Evolutionary conservation across 2,329 filamentous ascomycete genomes (phyloP), one percentile per base, ranked within the genome.

Genomic region (Trichoderma brevicompactum): DNA sequence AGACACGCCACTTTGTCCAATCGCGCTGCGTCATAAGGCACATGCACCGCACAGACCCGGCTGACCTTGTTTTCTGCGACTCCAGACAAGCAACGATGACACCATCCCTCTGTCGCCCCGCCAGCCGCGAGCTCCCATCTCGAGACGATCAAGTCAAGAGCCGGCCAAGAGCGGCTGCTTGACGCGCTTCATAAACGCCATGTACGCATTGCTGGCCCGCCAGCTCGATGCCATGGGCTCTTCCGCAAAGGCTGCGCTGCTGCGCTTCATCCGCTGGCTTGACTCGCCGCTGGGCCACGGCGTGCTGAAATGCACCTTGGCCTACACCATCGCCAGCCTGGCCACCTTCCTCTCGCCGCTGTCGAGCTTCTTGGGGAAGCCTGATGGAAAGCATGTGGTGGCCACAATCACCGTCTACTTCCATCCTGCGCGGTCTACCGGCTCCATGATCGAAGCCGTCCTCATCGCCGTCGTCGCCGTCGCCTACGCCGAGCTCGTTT

Each of bases 391-490:
- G 74, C 93, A 96, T 77, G 88, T 96, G 73, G 92, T 96, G 64
- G 92, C 92, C 43, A 96, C 92, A 2, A 88, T 96, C 63, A 94
- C 91, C 0, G 92, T 96, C 7, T 97, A 96, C 74, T 97, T 96
- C 73, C 92, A 96, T 75, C 92, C 93, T 2, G 90, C 92, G 1
- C 84, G 93, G 66, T 91, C 91, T 17, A 86, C 89, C 19, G 93
- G 92, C 1, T 93, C 90, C 71, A 96, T 96, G 92, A 85, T 91
- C 65, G 90, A 96, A 76, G 92, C 92, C 2, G 85, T 89, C 12
- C 79, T 92, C 44, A 86, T 94, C 60, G 90, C 92, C 5, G 79
- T 90, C 38, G 82, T 90, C 15, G 92, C 92, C 1, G 90, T 96
- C 68, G 78, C 87, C 41, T 97, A 96, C 61, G 75, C 74, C 44